A percentile compares a stretch with the other conserved stretches of the same genome.
phyloP scores from a whole-genome alignment of 768 basidiomycete species.

The Mycena vulgaris region DNA sequence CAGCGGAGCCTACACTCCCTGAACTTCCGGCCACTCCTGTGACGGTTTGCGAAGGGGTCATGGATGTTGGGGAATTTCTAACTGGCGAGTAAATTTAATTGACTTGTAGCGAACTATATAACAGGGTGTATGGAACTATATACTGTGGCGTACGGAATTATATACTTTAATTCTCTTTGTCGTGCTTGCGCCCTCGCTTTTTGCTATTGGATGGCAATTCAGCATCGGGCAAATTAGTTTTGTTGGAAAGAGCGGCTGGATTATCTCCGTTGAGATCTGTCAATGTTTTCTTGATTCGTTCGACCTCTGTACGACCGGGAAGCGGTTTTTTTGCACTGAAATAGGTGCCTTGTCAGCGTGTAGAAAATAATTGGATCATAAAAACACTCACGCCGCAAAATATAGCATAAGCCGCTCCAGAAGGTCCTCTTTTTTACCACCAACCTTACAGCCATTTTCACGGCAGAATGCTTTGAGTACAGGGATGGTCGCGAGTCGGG shows the following conservation, averaged over 20 bases:
- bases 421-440: not conserved
- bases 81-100: not conserved
- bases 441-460: not conserved
- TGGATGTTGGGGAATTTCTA: constrained; percentile 1
- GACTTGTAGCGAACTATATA: constrained; percentile 3
- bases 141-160: too few relatives aligned
- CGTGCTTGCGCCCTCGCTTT: not conserved
- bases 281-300: not conserved
- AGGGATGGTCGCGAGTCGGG: not conserved
- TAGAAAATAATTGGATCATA: not conserved
- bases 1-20: not conserved
- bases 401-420: constrained; percentile 1
- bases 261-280: not conserved
- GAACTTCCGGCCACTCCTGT: not conserved
- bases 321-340: not conserved
- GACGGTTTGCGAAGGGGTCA: constrained; percentile 1
- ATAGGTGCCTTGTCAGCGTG: too few relatives aligned
- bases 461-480: constrained; percentile 1
- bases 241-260: not conserved
- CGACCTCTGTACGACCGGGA: not conserved
- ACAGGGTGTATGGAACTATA: too few relatives aligned
- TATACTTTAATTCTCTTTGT: constrained; percentile 2
- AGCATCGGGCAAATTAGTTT: not conserved
- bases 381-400: not conserved
- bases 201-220: not conserved